Evolutionary conservation across 805 yeast genomes (phyloP), one percentile per base, ranked within the genome.

Genomic region (Yamadazyma paraphyllophila): DNA sequence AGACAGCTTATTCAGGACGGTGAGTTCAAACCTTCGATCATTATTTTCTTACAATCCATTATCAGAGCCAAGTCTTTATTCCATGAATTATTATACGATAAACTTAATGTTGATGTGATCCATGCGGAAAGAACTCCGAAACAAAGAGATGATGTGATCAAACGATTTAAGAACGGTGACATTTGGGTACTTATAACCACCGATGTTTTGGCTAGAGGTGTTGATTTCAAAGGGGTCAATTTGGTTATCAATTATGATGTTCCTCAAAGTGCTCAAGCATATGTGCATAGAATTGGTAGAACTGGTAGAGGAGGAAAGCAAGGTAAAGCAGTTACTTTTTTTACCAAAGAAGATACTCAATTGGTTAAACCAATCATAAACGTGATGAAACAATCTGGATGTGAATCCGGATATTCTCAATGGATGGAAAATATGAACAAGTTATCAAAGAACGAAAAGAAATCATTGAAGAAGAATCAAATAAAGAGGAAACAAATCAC

Each of bases 271-370:
- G 89, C 97, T 0, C 97, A 92, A 65, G 85, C 96, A 0, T 94
- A 94, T 63, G 97, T 94, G 38, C 99, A 94, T 66, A 81, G 99
- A 69, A 88, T 94, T 58, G 99, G 99, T 66, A 85, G 99, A 75
- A 92, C 99, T 2, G 99, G 99, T 55, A 84, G 99, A 76, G 96
- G 89, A 44, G 96, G 96, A 1, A 81, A 85, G 49, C 58, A 68
- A 7, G 99, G 99, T 46, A 77, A 77, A 55, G 97, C 98, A 0
- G 80, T 94, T 14, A 94, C 99, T 0, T 83, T 91, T 53, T 94
- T 87, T 70, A 92, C 99, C 20, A 91, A 90, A 61, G 96, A 88
- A 51, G 99, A 94, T 61, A 66, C 78, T 3, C 63, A 77, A 46
- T 80, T 86, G 2, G 77, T 94, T 37, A 86, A 87, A 61, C 86